These are phyloP conservation scores for Zymoseptoria tritici DNA, from an alignment of 2,329 filamentous ascomycete genomes.

Conservation along the genomic window DNA sequence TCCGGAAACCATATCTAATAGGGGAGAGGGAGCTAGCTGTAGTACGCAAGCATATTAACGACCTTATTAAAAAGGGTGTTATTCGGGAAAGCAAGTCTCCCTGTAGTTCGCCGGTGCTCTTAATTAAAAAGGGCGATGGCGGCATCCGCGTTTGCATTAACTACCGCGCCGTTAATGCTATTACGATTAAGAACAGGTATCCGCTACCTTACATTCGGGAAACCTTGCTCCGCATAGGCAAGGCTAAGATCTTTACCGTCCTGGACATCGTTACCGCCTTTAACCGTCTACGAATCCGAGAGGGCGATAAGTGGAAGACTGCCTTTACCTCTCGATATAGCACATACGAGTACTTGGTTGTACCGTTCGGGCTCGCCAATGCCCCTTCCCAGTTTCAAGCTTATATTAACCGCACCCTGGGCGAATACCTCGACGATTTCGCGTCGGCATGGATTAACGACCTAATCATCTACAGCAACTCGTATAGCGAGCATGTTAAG, in stretches of 20 bases:
- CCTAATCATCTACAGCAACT: slow-evolving; percentile 25
- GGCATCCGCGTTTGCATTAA: neutral
- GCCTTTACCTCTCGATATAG: slow-evolving; percentile 17
- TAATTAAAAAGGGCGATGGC: neutral
- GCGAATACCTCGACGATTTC: slow-evolving; percentile 20
- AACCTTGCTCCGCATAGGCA: slow-evolving; percentile 13
- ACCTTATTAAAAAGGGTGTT: neutral
- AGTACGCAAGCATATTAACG: neutral
- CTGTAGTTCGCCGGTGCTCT: neutral
- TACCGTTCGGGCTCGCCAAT: slow-evolving; percentile 24
- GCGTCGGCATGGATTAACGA: slow-evolving; percentile 23
- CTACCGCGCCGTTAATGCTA: slow-evolving; percentile 16
- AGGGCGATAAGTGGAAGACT: neutral
- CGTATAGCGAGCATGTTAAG: slow-evolving; percentile 18
- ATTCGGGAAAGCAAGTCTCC: neutral
- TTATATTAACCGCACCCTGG: slow-evolving; percentile 22
- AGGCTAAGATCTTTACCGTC: slow-evolving; percentile 17
- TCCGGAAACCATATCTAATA: neutral
- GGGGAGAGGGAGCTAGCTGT: too few relatives aligned
- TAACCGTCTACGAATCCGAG: slow-evolving; percentile 11
- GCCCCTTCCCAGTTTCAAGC: slow-evolving; percentile 18
- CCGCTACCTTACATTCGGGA: slow-evolving; percentile 21
- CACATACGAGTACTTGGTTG: slow-evolving; percentile 20
- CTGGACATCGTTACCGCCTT: too few relatives aligned
- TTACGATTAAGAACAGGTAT: slow-evolving; percentile 25